Percentiles rank a stretch among this genome's conserved stretches.
These are phyloP conservation scores for Hsuehochloa calcarea DNA, from an alignment of 176 grass and related monocot species.

Conservation along the genomic window DNA sequence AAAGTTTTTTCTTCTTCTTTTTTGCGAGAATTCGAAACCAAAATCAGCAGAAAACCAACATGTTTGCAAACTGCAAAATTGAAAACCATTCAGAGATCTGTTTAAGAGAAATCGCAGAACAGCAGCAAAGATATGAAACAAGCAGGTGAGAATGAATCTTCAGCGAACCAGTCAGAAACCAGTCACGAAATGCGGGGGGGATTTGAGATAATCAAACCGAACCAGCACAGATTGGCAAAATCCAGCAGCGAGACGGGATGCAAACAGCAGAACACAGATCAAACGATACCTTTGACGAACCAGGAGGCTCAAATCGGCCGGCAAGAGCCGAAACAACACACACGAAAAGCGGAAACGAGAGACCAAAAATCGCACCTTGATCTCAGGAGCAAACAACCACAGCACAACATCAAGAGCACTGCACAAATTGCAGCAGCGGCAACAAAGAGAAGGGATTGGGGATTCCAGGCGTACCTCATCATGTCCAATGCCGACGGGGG, in stretches of 20 bases:
- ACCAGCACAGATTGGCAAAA: neutral
- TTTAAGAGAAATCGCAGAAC: neutral
- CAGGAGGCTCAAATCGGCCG: neutral
- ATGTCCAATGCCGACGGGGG: constrained; percentile 54
- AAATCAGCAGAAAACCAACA: neutral
- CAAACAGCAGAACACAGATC: neutral
- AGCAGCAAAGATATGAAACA: neutral
- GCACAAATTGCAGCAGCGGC: neutral
- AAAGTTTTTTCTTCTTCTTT: neutral
- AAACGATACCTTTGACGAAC: neutral
- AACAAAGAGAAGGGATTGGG: neutral
- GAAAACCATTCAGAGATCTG: constrained; percentile 12
- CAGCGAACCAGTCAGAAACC: neutral
- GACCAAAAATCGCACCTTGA: neutral
- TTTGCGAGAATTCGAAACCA: constrained; percentile 5
- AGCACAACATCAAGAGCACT: neutral
- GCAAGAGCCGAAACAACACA: neutral
- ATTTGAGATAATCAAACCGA: neutral
- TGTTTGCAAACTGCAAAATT: neutral
- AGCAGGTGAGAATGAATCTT: neutral
- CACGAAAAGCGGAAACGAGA: neutral
- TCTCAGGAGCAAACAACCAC: neutral
- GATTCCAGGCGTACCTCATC: constrained; percentile 46
- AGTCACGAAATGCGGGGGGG: neutral
- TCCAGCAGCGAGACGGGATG: neutral